Percentiles rank a stretch among this genome's conserved stretches.
These are phyloP conservation scores for Geotrichum siamense DNA, from an alignment of 1,139 yeast species.

Conservation along the genomic window DNA sequence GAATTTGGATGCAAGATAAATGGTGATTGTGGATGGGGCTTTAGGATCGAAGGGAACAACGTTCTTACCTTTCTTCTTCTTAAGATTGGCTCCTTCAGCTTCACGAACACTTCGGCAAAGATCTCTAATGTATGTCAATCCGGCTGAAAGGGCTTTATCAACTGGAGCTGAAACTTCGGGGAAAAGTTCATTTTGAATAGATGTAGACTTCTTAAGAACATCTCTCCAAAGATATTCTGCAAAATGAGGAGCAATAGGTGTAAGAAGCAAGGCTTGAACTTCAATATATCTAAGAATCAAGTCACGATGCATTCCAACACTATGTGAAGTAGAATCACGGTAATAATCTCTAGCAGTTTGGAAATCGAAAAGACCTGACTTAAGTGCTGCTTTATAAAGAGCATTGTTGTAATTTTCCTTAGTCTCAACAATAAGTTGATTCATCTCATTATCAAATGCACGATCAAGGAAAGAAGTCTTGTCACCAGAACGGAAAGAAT, in stretches of 20 bases:
- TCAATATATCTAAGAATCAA: conserved; percentile 77
- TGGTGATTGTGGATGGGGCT: conserved; percentile 63
- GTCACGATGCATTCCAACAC: conserved; percentile 69
- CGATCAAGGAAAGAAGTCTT: conserved; percentile 63
- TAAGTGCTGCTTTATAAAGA: conserved; percentile 81
- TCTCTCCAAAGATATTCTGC: conserved; percentile 86
- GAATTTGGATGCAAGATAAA: conserved; percentile 73
- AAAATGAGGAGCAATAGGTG: conserved; percentile 96
- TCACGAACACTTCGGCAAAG: conserved; percentile 83
- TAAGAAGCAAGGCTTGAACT: conserved; percentile 70
- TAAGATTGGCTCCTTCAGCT: conserved; percentile 78
- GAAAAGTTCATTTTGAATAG: conserved; percentile 71
- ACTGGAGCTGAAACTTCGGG: conserved; percentile 66
- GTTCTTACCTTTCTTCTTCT: conserved; percentile 84
- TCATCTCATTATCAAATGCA: conserved; percentile 94
- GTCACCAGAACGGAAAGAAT: conserved; percentile 62
- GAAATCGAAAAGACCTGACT: conserved; percentile 86
- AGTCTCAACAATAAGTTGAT: conserved; percentile 66
- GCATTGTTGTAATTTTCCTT: conserved; percentile 63
- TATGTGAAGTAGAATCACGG: conserved; percentile 67
- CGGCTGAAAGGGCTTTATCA: conserved; percentile 53
- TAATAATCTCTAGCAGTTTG: conserved; percentile 94
- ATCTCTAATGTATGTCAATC: conserved; percentile 70
- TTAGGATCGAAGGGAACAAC: conserved; percentile 63
- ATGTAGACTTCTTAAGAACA: conserved; percentile 47